phyloP scores from a whole-genome alignment of 768 basidiomycete species.

The Phlebiopsis gigantea region DNA sequence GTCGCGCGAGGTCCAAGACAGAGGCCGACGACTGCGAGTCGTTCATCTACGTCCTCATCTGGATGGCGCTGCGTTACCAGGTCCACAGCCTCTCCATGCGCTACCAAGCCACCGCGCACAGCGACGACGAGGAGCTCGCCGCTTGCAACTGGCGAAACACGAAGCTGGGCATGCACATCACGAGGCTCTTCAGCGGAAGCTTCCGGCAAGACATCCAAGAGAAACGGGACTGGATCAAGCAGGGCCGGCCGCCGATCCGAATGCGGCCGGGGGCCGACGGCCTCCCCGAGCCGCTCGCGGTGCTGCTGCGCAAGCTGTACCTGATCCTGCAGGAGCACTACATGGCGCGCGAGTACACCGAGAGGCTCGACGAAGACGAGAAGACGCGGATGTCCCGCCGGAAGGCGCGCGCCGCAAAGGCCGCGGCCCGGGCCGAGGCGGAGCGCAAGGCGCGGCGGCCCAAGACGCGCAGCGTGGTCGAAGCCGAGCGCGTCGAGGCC shows the following conservation, averaged over 20 bases:
- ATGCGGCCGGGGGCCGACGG: not conserved
- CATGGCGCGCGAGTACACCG: not conserved
- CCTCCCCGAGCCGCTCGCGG: not conserved
- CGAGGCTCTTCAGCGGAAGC: not conserved
- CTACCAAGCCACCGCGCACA: not conserved
- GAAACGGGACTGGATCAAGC: not conserved
- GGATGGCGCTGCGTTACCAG: not conserved
- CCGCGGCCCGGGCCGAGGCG: not conserved
- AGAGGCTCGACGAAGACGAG: not conserved
- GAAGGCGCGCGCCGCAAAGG: not conserved
- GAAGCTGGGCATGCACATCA: not conserved
- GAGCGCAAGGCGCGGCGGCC: not conserved
- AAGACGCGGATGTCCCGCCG: no score
- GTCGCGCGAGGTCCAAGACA: not conserved
- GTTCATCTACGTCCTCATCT: slow-evolving; percentile 5
- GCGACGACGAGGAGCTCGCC: not conserved
- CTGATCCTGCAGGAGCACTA: not conserved
- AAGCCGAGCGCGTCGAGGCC: not conserved
- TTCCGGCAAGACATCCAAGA: not conserved
- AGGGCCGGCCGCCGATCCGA: not conserved
- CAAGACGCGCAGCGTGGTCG: not conserved
- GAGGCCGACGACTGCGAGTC: slow-evolving; percentile 10
- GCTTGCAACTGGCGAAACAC: not conserved
- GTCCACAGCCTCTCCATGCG: not conserved
- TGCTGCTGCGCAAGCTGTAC: not conserved